Evolutionary conservation across 257 asterid species (phyloP).

Genomic region (Sherardia arvensis): DNA sequence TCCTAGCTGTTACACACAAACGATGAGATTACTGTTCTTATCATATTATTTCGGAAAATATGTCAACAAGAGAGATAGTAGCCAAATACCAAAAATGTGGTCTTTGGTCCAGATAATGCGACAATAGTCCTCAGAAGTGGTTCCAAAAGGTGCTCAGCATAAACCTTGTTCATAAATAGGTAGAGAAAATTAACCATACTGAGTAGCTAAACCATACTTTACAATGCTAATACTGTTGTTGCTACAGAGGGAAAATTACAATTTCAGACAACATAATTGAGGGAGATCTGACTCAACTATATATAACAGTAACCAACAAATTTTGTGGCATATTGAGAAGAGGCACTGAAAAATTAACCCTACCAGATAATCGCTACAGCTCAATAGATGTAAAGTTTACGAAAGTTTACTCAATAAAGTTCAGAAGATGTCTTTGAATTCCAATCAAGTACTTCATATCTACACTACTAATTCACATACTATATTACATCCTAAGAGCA

Average conservation of each 20-base stretch:
- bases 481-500: not conserved
- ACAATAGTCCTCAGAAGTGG: constrained; percentile 84
- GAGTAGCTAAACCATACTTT: constrained; percentile 2
- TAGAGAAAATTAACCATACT: not conserved
- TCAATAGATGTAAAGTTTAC: not conserved
- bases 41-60: not conserved
- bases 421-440: not conserved
- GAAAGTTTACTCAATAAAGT: not conserved
- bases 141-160: constrained; percentile 89
- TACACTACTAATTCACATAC: not conserved
- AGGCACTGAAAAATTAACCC: not conserved
- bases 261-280: not conserved
- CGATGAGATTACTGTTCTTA: not conserved
- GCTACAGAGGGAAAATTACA: not conserved
- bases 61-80: not conserved
- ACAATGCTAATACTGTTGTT: not conserved
- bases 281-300: not conserved
- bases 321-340: not conserved
- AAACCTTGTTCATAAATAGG: constrained; percentile 47
- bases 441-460: not conserved
- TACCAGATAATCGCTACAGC: not conserved
- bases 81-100: constrained; percentile 64
- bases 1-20: constrained; percentile 50
- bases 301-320: not conserved
- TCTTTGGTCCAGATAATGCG: constrained; percentile 76